Evolutionary conservation across 257 asterid species (phyloP).

Genomic region (Rubia yunnanensis): DNA sequence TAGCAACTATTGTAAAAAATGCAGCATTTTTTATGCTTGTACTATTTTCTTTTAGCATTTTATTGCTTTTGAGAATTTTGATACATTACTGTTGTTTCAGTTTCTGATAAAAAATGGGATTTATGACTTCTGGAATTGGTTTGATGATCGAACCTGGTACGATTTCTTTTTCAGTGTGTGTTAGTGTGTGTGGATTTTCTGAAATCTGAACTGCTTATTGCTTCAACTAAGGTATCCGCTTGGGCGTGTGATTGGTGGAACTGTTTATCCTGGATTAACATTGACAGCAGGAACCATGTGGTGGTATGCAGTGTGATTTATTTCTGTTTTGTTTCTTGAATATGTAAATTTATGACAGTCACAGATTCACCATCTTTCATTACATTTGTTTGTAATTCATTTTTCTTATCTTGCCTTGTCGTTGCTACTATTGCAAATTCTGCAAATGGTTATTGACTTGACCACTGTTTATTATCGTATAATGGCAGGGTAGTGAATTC

Average conservation of each 20-base stretch:
- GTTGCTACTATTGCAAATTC: neutral
- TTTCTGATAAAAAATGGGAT: conserved; percentile 82
- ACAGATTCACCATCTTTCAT: neutral
- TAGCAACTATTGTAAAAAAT: neutral
- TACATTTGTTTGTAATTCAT: neutral
- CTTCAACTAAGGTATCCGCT: conserved; percentile 75
- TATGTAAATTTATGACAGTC: neutral
- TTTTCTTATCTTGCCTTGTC: neutral
- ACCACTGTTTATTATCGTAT: conserved; percentile 15
- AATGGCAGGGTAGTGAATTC: conserved; percentile 75
- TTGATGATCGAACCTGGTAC: conserved; percentile 99
- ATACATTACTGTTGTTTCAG: conserved; percentile 51
- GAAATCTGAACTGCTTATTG: neutral
- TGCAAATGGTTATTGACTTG: neutral
- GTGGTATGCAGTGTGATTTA: conserved; percentile 17
- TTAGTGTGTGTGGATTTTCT: neutral
- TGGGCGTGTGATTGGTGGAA: conserved; percentile 98
- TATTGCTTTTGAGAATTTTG: conserved; percentile 7
- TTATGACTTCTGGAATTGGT: conserved; percentile 99
- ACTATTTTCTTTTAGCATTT: neutral
- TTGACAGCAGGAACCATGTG: conserved; percentile 92
- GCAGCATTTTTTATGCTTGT: neutral
- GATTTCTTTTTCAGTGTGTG: conserved; percentile 18
- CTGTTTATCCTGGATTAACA: conserved; percentile 97
- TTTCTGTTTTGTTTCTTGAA: neutral